phyloP scores from a whole-genome alignment of 140 eudicot genomes.

The Cichorium intybus region DNA sequence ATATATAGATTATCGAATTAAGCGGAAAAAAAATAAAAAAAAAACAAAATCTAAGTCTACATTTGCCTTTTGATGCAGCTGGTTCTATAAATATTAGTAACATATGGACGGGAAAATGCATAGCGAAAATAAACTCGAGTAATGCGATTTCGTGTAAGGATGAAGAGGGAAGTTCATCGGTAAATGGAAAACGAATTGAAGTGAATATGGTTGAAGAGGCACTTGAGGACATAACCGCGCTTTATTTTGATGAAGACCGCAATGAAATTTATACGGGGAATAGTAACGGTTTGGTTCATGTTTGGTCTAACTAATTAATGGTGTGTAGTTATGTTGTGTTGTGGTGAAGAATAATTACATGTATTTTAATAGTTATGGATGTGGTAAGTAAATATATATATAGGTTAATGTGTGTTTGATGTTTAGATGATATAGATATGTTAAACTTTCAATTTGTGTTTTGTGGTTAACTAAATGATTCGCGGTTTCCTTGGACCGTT shows the following conservation, averaged over 20 bases:
- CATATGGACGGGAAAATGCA: conserved; percentile 34
- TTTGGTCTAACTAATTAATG: conserved; percentile 24
- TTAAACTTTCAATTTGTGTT: background rate
- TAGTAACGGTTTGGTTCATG: conserved; percentile 31
- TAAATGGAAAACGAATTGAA: conserved; percentile 5
- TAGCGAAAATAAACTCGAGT: conserved; percentile 26
- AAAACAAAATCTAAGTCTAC: no score
- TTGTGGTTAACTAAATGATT: background rate
- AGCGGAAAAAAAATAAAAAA: no score
- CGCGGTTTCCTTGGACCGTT: no score
- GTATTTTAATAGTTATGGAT: no score
- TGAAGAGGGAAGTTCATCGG: conserved; percentile 14
- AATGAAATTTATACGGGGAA: conserved; percentile 31
- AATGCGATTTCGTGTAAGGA: conserved; percentile 21
- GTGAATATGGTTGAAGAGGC: conserved; percentile 30
- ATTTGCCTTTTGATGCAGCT: no score
- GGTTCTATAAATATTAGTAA: conserved; percentile 30
- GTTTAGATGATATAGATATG: background rate
- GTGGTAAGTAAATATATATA: no score
- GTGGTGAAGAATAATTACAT: background rate
- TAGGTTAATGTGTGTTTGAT: background rate
- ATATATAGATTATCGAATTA: no score
- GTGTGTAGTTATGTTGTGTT: background rate
- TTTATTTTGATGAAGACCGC: conserved; percentile 25
- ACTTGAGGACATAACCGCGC: conserved; percentile 29